Base-by-base conservation (phyloP, 768 basidiomycete species). In the Cubamyces sp. region DNA sequence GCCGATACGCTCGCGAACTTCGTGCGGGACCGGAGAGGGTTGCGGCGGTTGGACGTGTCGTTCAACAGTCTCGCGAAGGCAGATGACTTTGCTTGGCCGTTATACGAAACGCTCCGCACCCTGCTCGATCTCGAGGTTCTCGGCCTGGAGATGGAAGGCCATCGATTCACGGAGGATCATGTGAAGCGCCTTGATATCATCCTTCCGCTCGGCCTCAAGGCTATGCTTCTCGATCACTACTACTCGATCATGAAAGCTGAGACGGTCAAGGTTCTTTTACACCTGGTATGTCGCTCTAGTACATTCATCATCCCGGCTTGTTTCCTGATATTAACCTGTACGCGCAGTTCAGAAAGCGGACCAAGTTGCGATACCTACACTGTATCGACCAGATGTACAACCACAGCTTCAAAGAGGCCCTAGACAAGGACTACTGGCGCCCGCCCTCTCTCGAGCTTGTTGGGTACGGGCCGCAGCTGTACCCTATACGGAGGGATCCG, bases 391-490 rank as follows among this genome's bases (percentile, higher is more conserved):
- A n/a, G 45, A 25, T 25, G 45, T 39, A 37, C 26, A 30, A n/a
- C 25, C 18, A 51, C 6, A 50, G 49, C 16, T 25, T 63, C 18
- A 54, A 54, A n/a, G 51, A 63, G 56, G 51, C 54, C 23, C 19
- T 63, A 11, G 56, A 54, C 21, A 51, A 63, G n/a, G 62, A 63
- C 39, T 34, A 34, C 34, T 34, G 34, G 34, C 56, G 48, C 39
- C 62, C 62, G n/a, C 47, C 23, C 16, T 40, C 45, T 9, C 62
- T 63, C 26, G 37, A 63, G 52, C 56, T 63, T 26, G 26, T 58
- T 18, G 62, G 62, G n/a, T 63, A 63, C 40, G 52, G 56, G 23
- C 37, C 37, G 34, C 14, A 48, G 14, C 62, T 63, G 55, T 52
- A 46, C 18, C 52, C 51, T 45, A 47, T 57, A 21, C 51, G 42